Base-by-base conservation (phyloP, 768 basidiomycete species). In the Tricholoma sp. region DNA sequence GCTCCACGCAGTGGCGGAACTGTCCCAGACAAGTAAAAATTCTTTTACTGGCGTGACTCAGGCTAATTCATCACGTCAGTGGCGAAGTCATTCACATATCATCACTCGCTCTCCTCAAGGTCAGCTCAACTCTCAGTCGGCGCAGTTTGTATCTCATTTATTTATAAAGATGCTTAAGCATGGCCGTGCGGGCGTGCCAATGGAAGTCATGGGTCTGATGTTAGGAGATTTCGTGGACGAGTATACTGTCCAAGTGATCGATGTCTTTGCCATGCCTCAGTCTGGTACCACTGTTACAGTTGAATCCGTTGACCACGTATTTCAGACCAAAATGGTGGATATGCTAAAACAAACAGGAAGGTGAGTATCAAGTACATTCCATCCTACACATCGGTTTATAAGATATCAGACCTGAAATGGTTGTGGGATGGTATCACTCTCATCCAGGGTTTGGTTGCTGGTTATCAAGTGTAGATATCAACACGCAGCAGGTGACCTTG, bases 361-460 rank as follows among this genome's bases (percentile, higher is more conserved):
- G 94, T 93, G 64, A 68, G 87, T 72, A 43, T 60, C 47, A 50
- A 57, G 59, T 52, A 24, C 51, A 34, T 6, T 18, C 51, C 31
- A 5, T 39, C 5, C 39, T 27, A 43, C 16, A 24, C 41, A 51
- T 56, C 10, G 49, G 50, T 45, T 56, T 24, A 37, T 19, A 10
- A 47, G 39, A n/a, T 41, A 12, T 27, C 34, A 87, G 95, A 64
- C 91, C 96, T 31, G 97, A 98, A 77, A 91, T 89, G 86, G 97
- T 98, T 5, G 97, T 99, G 1, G 97, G 97, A 3, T 99, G 97
- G 97, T 99, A 99, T 68, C 97, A 99, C 74, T 98, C 97, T 37
- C 97, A 99, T 78, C 97, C 97, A 55, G 97, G 97, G 35, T 99
- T 98, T 73, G 97, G 97, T 4, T 99, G 97, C 71, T 99, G 97